Base-by-base conservation (phyloP, 2,329 filamentous ascomycete genomes). In the Coleophoma eucalyptorum region DNA sequence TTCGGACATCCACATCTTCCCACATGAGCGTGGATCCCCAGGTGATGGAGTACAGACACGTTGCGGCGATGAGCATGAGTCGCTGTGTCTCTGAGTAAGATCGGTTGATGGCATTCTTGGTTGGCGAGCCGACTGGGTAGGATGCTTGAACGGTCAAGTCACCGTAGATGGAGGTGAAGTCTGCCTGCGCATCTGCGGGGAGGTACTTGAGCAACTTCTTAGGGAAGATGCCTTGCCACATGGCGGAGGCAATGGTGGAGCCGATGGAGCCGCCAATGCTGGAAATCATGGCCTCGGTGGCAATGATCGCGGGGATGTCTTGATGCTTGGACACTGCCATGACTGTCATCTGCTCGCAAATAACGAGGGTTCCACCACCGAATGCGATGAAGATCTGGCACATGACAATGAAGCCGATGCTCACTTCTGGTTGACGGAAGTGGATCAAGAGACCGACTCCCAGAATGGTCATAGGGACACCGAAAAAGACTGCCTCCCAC, bases 261-360 rank as follows among this genome's bases (percentile, higher is more conserved):
- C 83, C 83, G 11, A 85, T 69, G 1, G 81, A 79, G 32, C 74
- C 76, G 41, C 83, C 84, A 57, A 86, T 74, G 55, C 76, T 78
- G 56, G 79, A 74, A 31, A 82, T 79, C 8, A 86, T 75, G 38
- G 78, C 73, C 50, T 83, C 75, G 50, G 88, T 71, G 13, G 83
- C 80, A 10, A 85, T 75, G 21, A 81, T 76, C n/a, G 77, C 77
- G 31, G 83, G 79, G 5, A 87, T 71, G 61, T 84, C 75, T 59
- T 84, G 76, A 58, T 86, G 82, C 21, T 74, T 74, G 1, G 75
- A 73, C 2, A 76, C 79, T 1, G 80, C 77, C 66, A 84, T 79
- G 50, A 76, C 73, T 12, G 78, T 79, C 55, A 85, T 72, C 62
- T 85, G 77, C 35, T 79, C 72, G 44, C 73, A 72, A 43, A 83